Evolutionary conservation across 805 yeast species (phyloP), one percentile per base, ranked within the genome.

Genomic region (Lipomyces sp.): DNA sequence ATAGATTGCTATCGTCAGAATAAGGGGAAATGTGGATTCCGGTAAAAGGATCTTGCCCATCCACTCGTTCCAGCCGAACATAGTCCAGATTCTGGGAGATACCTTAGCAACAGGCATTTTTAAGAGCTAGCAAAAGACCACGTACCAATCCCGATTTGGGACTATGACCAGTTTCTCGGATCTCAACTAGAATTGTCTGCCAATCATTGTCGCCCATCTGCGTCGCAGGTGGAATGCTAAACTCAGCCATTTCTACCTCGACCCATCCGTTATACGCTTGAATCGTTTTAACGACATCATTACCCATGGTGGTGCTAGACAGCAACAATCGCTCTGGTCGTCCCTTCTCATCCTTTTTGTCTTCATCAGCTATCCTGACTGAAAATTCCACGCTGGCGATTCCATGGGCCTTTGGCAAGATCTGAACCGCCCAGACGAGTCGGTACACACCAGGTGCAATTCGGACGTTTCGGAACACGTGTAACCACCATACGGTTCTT

Each of bases 391-490:
- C 58, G n/a, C 34, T 45, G 7, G 24, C 45, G 18, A 54, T 39
- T 24, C 34, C 51, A 8, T 18, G 10, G 5, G 60, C 37, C 29
- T 50, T 48, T 4, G 42, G 56, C 30, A 33, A 39, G 13, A 68
- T 56, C 8, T 58, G 48, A 33, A 68, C 32, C 2, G 67, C 71
- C 71, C 71, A 68, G 4, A 53, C 30, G 2, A 63, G 53, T 48
- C 69, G 53, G 48, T 62, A 67, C 29, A 35, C 42, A 2, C 71
- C 71, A 4, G 71, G 67, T 11, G 69, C 64, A 18, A 67, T 60
- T 30, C 53, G 59, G 24, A 67, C 24, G 35, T 45, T 59, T 6
- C 71, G 55, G 37, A 65, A 67, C 15, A 65, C 60, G 56, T 67
- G 71, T 29, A 67, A 48, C 71, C 71, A 67, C 58, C 63, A 65